phyloP scores from a whole-genome alignment of 495 filamentous ascomycete genomes.

The Pyronema domesticum region DNA sequence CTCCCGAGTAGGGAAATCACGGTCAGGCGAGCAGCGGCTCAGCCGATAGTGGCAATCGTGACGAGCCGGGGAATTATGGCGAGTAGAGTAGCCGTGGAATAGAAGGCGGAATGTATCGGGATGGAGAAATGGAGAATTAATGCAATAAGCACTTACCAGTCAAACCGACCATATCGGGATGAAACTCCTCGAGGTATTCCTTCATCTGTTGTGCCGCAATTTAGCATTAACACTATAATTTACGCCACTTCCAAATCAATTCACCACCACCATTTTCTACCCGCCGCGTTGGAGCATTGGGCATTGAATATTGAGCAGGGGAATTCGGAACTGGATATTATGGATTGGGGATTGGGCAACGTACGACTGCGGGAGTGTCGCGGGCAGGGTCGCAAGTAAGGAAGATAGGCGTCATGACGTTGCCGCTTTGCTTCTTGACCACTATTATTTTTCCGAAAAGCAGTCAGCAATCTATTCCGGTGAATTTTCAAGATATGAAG shows the following conservation, averaged over 20 bases:
- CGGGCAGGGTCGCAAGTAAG: constrained; percentile 89
- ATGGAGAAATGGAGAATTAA: too few species aligned
- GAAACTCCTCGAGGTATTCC: constrained; percentile 79
- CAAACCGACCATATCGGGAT: constrained; percentile 68
- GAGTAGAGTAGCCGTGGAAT: too few species aligned
- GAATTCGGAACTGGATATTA: too few species aligned
- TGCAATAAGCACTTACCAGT: constrained; percentile 30
- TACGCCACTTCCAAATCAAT: too few species aligned
- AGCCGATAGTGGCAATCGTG: too few species aligned
- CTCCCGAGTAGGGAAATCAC: too few species aligned
- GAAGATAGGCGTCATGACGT: constrained; percentile 48
- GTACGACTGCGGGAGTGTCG: constrained; percentile 57
- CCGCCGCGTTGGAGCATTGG: background rate
- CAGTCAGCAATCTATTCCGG: background rate
- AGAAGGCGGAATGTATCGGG: background rate
- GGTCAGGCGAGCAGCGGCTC: too few species aligned
- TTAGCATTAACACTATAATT: background rate
- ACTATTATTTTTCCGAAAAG: constrained; percentile 18
- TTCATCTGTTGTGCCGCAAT: constrained; percentile 32
- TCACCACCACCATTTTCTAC: background rate
- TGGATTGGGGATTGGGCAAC: constrained; percentile 1
- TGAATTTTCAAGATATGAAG: too few species aligned
- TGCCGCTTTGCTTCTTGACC: constrained; percentile 23
- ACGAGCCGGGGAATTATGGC: too few species aligned
- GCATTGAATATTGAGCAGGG: background rate